phyloP scores from a whole-genome alignment of 208 protist species.

The Trypanosoma conorhini region DNA sequence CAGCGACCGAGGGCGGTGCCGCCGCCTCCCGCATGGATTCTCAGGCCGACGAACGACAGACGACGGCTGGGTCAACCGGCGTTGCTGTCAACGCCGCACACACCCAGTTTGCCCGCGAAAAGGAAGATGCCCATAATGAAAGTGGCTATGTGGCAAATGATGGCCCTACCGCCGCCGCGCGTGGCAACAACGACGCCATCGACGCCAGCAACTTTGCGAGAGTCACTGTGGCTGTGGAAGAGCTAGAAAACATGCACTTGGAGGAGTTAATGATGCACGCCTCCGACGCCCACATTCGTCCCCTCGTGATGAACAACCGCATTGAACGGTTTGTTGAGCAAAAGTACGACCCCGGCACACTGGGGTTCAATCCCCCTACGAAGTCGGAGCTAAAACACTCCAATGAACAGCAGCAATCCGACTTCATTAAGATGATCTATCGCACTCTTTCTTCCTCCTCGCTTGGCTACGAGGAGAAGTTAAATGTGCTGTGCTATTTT shows the following conservation, averaged over 20 bases:
- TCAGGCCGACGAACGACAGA: not conserved
- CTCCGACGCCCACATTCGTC: slow-evolving; percentile 86
- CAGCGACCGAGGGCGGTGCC: not conserved
- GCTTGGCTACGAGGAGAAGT: slow-evolving; percentile 39
- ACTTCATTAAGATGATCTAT: slow-evolving; percentile 65
- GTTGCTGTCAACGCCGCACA: not conserved
- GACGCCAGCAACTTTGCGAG: not conserved
- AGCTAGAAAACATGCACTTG: slow-evolving; percentile 23
- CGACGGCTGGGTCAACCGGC: not conserved
- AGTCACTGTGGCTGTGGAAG: not conserved
- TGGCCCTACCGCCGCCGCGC: not conserved
- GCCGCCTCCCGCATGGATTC: not conserved
- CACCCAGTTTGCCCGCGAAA: slow-evolving; percentile 23
- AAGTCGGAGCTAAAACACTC: slow-evolving; percentile 64
- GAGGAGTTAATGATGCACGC: slow-evolving; percentile 60
- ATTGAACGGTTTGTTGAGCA: slow-evolving; percentile 85
- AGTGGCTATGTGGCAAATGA: not conserved
- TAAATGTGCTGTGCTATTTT: slow-evolving; percentile 90
- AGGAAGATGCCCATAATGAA: not conserved
- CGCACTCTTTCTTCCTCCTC: slow-evolving; percentile 34
- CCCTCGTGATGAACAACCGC: slow-evolving; percentile 85
- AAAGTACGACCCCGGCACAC: slow-evolving; percentile 47
- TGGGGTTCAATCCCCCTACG: slow-evolving; percentile 65
- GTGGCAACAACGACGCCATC: not conserved
- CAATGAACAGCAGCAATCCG: slow-evolving; percentile 39